Percentiles rank a stretch among this genome's conserved stretches.
These are phyloP conservation scores for Plasmodium knowlesi DNA, from an alignment of 169 alveolate species.

Conservation along the genomic window DNA sequence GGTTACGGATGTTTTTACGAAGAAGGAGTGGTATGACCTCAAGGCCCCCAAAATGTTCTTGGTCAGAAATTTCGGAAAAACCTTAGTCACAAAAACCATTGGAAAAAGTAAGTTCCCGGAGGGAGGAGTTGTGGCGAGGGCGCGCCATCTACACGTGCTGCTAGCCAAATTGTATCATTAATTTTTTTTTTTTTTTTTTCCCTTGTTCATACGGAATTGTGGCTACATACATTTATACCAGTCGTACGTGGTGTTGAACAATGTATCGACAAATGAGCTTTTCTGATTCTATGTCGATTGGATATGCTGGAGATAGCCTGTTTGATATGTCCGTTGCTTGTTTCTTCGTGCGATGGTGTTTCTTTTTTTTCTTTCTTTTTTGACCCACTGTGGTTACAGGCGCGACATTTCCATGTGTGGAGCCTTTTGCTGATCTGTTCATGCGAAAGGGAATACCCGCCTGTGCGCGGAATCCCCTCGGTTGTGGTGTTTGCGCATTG, in stretches of 20 bases:
- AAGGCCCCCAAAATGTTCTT: constrained; percentile 96
- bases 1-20: constrained; percentile 95
- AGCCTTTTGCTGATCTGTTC: background rate
- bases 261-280: background rate
- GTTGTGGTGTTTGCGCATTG: background rate
- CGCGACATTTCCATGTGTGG: background rate
- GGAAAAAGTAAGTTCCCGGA: constrained; percentile 90
- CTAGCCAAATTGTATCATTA: background rate
- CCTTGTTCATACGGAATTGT: constrained; percentile 3
- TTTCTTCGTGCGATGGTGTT: background rate
- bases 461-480: background rate
- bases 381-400: background rate
- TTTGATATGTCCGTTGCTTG: background rate
- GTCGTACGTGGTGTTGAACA: background rate
- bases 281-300: background rate
- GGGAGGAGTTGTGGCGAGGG: background rate
- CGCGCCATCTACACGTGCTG: constrained; percentile 29
- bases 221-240: background rate
- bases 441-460: background rate
- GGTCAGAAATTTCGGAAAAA: constrained; percentile 94
- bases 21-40: constrained; percentile 97
- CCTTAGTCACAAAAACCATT: constrained; percentile 95
- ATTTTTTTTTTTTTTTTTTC: background rate
- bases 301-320: background rate
- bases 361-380: no score